Evolutionary conservation across 2,329 filamentous ascomycete genomes (phyloP), one percentile per base, ranked within the genome.

Genomic region (Coleophoma cylindrospora): DNA sequence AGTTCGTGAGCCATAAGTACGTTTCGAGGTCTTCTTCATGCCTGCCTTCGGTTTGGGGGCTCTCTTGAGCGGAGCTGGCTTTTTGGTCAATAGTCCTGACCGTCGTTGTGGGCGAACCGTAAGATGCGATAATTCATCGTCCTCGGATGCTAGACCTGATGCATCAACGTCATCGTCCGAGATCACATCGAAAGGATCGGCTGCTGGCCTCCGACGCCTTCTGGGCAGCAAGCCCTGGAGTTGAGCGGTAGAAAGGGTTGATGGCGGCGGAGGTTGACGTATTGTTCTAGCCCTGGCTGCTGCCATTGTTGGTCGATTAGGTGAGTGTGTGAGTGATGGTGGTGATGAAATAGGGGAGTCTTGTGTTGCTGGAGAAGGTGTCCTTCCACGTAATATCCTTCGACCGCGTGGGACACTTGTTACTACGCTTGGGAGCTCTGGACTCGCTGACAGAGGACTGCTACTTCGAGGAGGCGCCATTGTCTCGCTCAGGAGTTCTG

Each of bases 311-410:
- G 53, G 55, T 46, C 56, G 52, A 57, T 85, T 84, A 33, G 83
- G 83, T 1, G 83, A 86, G 60, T 86, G 81, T 4, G 82, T 86
- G 4, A 86, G 70, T 0, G 83, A 85, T 0, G 83, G 83, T 0
- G 81, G 83, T 2, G 81, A 85, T 2, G 83, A 85, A 17, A 62
- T 59, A 32, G 61, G 63, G 10, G 63, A 65, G 33, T 61, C 60
- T 53, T 60, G 55, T 9, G 56, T 58, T 47, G 47, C 49, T 46
- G 53, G 54, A 27, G 51, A 52, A 36, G 61, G 61, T n/a, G 61
- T 64, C 56, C 56, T 56, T 33, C 53, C 57, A 47, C 59, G 44
- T 22, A 58, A 50, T n/a, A 47, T 53, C 40, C 57, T 50, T 40
- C 59, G 52, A 36, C 58, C 49, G 50, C 62, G 54, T n/a, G 56